Percentiles rank a stretch among this genome's conserved stretches.
Conservation (phyloP, 106 monocot genomes). For the Dendrobium catenatum region DNA sequence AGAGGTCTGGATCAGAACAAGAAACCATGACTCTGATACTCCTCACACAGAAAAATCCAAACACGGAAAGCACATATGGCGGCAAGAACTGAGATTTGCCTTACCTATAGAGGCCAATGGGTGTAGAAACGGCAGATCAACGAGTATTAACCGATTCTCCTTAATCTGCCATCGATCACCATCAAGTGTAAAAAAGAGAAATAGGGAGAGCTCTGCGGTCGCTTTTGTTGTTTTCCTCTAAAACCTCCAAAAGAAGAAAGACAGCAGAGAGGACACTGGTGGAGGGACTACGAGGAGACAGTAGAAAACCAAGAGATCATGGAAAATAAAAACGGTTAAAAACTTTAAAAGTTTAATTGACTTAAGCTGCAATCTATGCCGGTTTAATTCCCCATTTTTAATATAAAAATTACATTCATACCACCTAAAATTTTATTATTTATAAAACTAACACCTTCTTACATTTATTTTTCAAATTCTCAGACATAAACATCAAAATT, state of each 20-base stretch:
- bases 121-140: constrained; percentile 3
- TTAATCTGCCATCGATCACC: background rate
- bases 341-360: background rate
- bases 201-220: constrained; percentile 2
- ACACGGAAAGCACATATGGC: background rate
- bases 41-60: background rate
- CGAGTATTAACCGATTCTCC: background rate
- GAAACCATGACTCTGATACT: background rate
- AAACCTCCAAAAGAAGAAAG: constrained; percentile 13
- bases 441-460: too few relatives aligned
- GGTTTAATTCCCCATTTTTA: background rate
- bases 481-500: too few relatives aligned
- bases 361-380: background rate
- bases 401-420: too few relatives aligned
- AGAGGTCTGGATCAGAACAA: background rate
- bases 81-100: background rate
- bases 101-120: background rate
- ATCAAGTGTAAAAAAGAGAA: background rate
- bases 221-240: background rate
- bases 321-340: background rate
- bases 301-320: background rate
- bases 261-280: constrained; percentile 7
- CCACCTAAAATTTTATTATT: too few relatives aligned
- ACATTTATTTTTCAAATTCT: too few relatives aligned
- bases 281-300: background rate